Evolutionary conservation across 306 rosid genomes (phyloP), one percentile per base, ranked within the genome.

Genomic region (Pyrus bretschneideri): DNA sequence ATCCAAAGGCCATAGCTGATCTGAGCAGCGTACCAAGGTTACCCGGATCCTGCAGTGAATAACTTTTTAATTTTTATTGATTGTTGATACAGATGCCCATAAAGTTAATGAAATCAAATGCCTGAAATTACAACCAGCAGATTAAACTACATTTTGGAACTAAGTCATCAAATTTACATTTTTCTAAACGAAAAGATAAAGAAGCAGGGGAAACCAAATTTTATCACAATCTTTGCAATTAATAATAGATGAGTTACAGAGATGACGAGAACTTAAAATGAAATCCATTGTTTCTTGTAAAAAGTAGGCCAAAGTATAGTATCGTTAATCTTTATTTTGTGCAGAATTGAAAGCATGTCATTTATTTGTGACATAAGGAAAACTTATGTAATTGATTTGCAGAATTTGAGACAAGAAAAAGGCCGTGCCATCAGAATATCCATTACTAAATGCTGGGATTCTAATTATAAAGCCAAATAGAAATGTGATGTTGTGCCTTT

Each of bases 1-100:
- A 95, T 86, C 84, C 84, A 78, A 95, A 95, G 80, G 98, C 93
- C 81, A 88, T 80, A 33, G 97, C 97, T 51, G 97, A 87, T 81
- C 98, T 86, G 82, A 95, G 88, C 77, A 92, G 83, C 2, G 98
- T 86, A 67, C 97, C 98, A 21, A 95, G 96, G 83, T 92, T 95
- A 62, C 96, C 97, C 21, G 92, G 96, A 81, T 95, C 98, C 98
- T 92, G 91, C 92, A 87, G 78, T 42, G 70, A 82, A 78, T 42
- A 71, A 71, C 22, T 73, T 27, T 58, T 68, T 9, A 69, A 35
- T 77, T 42, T 58, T 68, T 9, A 69, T 51, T 77, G 76, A 78
- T 78, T 55, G 85, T 76, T 51, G 31, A 80, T 52, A 81, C 70
- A 12, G 44, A 44, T 23, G 62, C 22, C 45, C 67, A 63, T 55